phyloP scores from a whole-genome alignment of 495 filamentous ascomycete species.

The Parmelia sp. region DNA sequence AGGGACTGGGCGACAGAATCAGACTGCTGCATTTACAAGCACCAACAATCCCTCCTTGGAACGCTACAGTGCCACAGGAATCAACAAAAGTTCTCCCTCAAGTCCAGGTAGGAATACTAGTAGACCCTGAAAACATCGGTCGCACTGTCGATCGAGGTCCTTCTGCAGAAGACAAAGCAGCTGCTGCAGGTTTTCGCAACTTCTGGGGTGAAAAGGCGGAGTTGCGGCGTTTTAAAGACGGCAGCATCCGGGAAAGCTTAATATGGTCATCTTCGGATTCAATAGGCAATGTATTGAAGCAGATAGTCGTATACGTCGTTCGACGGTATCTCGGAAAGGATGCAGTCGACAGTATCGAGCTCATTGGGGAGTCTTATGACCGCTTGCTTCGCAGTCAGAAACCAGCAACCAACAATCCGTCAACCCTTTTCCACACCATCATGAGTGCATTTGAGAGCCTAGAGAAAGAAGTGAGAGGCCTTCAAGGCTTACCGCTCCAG shows the following conservation, averaged over 20 bases:
- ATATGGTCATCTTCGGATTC: constrained; percentile 67
- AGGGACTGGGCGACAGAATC: constrained; percentile 69
- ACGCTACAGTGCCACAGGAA: constrained; percentile 24
- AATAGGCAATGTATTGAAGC: constrained; percentile 59
- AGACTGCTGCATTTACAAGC: constrained; percentile 54
- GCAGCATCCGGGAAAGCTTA: constrained; percentile 57
- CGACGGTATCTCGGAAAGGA: constrained; percentile 53
- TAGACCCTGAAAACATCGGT: constrained; percentile 62
- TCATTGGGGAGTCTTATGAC: constrained; percentile 57
- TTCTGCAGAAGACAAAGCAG: constrained; percentile 62
- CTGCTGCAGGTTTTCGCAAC: constrained; percentile 40
- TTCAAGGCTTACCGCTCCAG: constrained; percentile 75
- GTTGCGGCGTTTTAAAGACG: constrained; percentile 50
- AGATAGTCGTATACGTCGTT: constrained; percentile 72
- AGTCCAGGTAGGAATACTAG: constrained; percentile 53
- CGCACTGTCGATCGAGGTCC: constrained; percentile 83
- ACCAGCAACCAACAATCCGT: constrained; percentile 35
- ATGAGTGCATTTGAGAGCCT: constrained; percentile 60
- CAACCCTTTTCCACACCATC: constrained; percentile 48
- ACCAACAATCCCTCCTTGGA: constrained; percentile 37
- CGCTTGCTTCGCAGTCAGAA: constrained; percentile 44
- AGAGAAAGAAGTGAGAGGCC: constrained; percentile 61
- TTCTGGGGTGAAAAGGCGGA: constrained; percentile 54
- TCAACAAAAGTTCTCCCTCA: constrained; percentile 33
- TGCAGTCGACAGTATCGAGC: constrained; percentile 45